Base-by-base conservation (phyloP, 2,329 filamentous ascomycete species). In the Penicillium palitans region DNA sequence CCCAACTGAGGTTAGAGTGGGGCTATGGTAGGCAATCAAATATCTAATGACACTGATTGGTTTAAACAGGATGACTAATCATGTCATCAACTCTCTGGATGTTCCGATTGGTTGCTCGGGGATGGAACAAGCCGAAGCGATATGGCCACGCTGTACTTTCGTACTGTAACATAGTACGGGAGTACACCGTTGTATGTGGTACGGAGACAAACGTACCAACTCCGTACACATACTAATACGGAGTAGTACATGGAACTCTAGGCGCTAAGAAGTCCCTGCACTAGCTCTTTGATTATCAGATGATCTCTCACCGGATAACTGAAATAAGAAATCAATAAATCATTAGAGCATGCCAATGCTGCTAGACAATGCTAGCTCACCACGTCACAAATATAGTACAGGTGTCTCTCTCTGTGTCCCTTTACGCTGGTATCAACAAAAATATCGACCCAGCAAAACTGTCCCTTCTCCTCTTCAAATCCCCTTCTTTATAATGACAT, bases 1-100 rank as follows among this genome's bases (percentile, higher is more conserved):
- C 68, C 68, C 50, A 60, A 51, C 57, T 52, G 37, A 55, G 67
- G 47, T 15, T n/a, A 12, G 51, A 53, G 63, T 57, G 65, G 62
- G 58, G 55, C 59, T 31, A 39, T 60, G 57, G 42, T 42, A 57
- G 68, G 68, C 66, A 73, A 73, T 63, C 70, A 64, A 57, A 58
- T 68, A 69, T 73, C 4, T 48, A 1, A 2, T 0, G 0, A 0
- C 6, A 3, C 0, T 66, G 33, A 74, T 72, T 74, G 68, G 71
- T 25, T 6, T 6, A n/a, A 15, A 6, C 0, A 0, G 2, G 2
- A 5, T 27, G 25, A 31, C 31, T n/a, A 35, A 27, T 13, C 6
- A 6, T 40, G 65, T 68, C 50, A 68, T 58, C 66, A 60, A 13
- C 53, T 65, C 67, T 72, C n/a, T 49, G 1, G 8, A 1, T 4